A percentile compares a stretch with the other conserved stretches of the same genome.
Evolutionary conservation across 192 early-diverging fungal species (phyloP).

Genomic region (Coemansia sp.): DNA sequence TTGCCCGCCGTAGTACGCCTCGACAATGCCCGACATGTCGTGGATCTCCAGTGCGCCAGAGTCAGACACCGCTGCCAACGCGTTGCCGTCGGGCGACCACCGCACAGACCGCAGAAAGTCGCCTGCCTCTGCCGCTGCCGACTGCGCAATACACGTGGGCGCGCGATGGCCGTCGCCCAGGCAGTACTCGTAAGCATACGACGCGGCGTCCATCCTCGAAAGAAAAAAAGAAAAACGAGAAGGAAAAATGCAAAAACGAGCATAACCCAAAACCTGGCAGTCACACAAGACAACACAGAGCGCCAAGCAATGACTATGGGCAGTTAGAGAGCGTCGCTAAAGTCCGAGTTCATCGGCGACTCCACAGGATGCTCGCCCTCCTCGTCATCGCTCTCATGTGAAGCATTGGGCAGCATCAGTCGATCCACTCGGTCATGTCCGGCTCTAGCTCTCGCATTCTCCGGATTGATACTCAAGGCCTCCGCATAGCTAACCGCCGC

Average conservation of each 20-base stretch:
- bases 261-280: too few relatives aligned
- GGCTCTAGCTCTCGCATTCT: constrained; percentile 26
- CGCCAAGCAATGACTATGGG: background rate
- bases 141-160: constrained; percentile 15
- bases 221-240: background rate
- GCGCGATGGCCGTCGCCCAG: background rate
- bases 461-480: constrained; percentile 36
- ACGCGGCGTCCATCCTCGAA: background rate
- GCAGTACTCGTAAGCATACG: constrained; percentile 20
- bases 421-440: constrained; percentile 43
- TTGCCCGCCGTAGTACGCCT: background rate
- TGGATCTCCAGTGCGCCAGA: constrained; percentile 29
- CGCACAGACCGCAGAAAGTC: constrained; percentile 15
- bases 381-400: constrained; percentile 6
- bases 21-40: background rate
- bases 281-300: too few relatives aligned
- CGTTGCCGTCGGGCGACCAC: constrained; percentile 52
- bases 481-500: constrained; percentile 41
- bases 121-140: background rate
- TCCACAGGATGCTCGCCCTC: background rate
- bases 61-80: constrained; percentile 26
- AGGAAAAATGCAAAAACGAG: background rate
- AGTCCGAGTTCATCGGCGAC: constrained; percentile 10
- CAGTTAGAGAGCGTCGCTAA: constrained; percentile 20
- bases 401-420: constrained; percentile 36